A percentile compares a stretch with the other conserved stretches of the same genome.
These are phyloP conservation scores for Boechera retrofracta DNA, from an alignment of 345 rosid genomes.

Conservation along the genomic window DNA sequence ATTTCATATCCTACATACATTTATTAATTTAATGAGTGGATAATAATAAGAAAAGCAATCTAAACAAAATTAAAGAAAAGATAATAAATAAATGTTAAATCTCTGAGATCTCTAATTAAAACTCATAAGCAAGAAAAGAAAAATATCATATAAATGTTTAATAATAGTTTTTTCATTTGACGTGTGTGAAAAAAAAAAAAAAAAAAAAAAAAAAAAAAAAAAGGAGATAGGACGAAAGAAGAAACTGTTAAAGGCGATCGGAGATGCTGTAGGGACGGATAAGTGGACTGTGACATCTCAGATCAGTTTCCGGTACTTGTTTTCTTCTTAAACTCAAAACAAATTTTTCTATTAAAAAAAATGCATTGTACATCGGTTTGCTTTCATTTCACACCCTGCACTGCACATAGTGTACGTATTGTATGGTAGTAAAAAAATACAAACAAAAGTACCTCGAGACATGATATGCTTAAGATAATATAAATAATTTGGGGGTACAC, in stretches of 20 bases:
- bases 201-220: not conserved
- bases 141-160: not conserved
- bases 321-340: slow-evolving; percentile 9
- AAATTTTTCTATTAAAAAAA: not conserved
- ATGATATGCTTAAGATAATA: slow-evolving; percentile 34
- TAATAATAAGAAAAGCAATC: not conserved
- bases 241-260: slow-evolving; percentile 27
- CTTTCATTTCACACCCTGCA: slow-evolving; percentile 31
- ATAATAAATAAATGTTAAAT: not conserved
- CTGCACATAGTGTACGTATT: not conserved
- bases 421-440: slow-evolving; percentile 3
- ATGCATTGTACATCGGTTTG: not conserved
- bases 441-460: slow-evolving; percentile 35
- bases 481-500: slow-evolving; percentile 2
- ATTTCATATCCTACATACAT: not conserved
- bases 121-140: not conserved
- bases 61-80: not conserved
- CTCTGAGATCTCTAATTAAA: not conserved
- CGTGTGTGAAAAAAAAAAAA: not conserved
- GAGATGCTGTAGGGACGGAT: slow-evolving; percentile 40
- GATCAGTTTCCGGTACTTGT: slow-evolving; percentile 40
- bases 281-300: slow-evolving; percentile 35
- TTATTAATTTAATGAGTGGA: not conserved
- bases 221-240: slow-evolving; percentile 16
- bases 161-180: not conserved